Evolutionary conservation across 2,329 filamentous ascomycete genomes (phyloP), one percentile per base, ranked within the genome.

Genomic region (Purpureocillium takamizusanense): DNA sequence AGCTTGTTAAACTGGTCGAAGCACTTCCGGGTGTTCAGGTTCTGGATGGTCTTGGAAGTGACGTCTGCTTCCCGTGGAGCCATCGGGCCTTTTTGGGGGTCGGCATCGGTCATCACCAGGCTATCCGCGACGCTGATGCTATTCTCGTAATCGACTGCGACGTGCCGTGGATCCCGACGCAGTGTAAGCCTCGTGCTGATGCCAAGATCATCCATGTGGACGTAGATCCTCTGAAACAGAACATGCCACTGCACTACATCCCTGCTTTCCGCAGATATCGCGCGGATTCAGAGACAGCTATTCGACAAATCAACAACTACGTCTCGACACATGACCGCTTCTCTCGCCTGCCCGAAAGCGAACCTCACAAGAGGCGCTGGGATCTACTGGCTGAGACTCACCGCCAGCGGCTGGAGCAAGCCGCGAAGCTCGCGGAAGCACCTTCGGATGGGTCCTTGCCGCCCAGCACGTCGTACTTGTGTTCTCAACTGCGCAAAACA

Each of bases 141-240:
- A 89, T 94, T 44, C 50, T 94, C 2, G 79, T 94, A 5, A 55
- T 90, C 17, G 83, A 94, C 58, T 89, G 85, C 51, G 86, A 94
- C 56, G 86, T 94, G 1, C 86, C 87, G 0, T 94, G 86, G 85
- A 87, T 94, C 42, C 78, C 79, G 18, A 89, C 85, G 0, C 76
- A 78, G 32, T 75, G 71, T 55, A 62, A 62, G 42, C 75, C 75
- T 1, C 53, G 53, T 2, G 52, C 62, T 11, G 62, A 65, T 6
- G 67, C 68, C 7, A 63, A 62, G 40, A 57, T 79, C 38, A 77
- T 72, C 57, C 76, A 79, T 48, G 63, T 80, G 37, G 76, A 79
- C 50, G 65, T 74, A 38, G 76, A 80, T 46, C 73, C 75, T 3
- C 58, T 78, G 29, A 80, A 80, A 60, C 73, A 79, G 54, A 69